Percentiles rank a stretch among this genome's conserved stretches.
Conservation (phyloP, 768 basidiomycete species). For the Suillus paluster region DNA sequence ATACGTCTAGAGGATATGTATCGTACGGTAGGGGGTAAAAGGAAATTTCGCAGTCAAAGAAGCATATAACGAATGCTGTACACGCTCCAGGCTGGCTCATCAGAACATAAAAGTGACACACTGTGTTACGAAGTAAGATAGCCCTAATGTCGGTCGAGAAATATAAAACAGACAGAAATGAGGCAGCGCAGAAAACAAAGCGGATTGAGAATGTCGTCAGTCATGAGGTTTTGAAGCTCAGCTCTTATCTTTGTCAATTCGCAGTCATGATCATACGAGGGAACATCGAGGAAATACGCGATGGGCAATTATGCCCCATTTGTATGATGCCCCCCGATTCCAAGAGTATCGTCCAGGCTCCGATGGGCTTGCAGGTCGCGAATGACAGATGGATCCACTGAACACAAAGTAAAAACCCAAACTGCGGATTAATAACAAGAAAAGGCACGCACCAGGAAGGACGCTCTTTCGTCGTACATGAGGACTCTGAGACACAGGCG, state of each 20-base stretch:
- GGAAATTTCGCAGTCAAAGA: slow-evolving; percentile 19
- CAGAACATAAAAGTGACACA: slow-evolving; percentile 1
- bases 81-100: slow-evolving; percentile 23
- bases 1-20: slow-evolving; percentile 31
- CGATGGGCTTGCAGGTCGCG: slow-evolving; percentile 87
- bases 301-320: slow-evolving; percentile 30
- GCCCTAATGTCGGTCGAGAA: slow-evolving; percentile 20
- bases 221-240: slow-evolving; percentile 27
- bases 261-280: slow-evolving; percentile 25
- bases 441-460: slow-evolving; percentile 67
- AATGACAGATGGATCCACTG: slow-evolving; percentile 88
- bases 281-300: slow-evolving; percentile 19
- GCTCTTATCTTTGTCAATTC: slow-evolving; percentile 23
- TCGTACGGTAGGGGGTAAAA: slow-evolving; percentile 25
- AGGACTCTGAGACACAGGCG: slow-evolving; percentile 60
- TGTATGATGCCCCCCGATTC: slow-evolving; percentile 31
- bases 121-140: slow-evolving; percentile 14
- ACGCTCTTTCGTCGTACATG: slow-evolving; percentile 96
- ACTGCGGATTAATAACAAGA: slow-evolving; percentile 11
- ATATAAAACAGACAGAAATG: slow-evolving; percentile 13
- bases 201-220: slow-evolving; percentile 28
- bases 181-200: slow-evolving; percentile 24
- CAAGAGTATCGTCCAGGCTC: slow-evolving; percentile 67
- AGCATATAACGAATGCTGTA: slow-evolving; percentile 30
- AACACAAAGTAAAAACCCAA: slow-evolving; percentile 23